phyloP scores from a whole-genome alignment of 495 filamentous ascomycete species.

The Cladorrhinum samala region DNA sequence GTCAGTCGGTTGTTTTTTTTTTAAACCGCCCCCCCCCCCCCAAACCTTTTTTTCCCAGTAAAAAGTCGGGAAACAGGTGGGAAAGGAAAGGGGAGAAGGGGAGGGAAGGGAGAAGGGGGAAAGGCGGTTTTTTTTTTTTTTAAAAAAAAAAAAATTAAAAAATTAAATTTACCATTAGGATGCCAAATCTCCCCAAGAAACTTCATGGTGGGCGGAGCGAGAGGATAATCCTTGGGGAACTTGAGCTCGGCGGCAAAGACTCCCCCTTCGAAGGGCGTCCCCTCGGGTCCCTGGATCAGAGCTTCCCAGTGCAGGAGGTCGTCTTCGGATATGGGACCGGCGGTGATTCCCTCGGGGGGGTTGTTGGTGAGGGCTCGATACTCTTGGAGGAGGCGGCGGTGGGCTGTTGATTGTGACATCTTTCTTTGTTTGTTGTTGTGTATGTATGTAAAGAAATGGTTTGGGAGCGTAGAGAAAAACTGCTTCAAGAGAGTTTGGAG shows the following conservation, averaged over 20 bases:
- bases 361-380: conserved; percentile 72
- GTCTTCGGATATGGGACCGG: conserved; percentile 88
- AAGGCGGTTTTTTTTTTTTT: too few relatives aligned
- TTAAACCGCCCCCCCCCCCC: too few relatives aligned
- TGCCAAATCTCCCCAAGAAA: conserved; percentile 92
- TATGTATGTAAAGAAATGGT: background rate
- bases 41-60: too few relatives aligned
- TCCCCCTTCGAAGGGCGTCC: conserved; percentile 91
- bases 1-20: too few relatives aligned
- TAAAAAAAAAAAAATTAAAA: too few relatives aligned
- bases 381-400: conserved; percentile 94
- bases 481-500: too few relatives aligned
- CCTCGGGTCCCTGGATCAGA: conserved; percentile 89
- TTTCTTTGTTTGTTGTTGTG: background rate
- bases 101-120: conserved; percentile 9
- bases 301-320: conserved; percentile 97
- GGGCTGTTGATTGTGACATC: conserved; percentile 65
- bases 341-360: conserved; percentile 89
- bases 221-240: conserved; percentile 94
- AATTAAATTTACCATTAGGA: conserved; percentile 69
- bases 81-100: background rate
- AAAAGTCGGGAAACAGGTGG: background rate
- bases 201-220: conserved; percentile 89
- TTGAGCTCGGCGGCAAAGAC: conserved; percentile 89
- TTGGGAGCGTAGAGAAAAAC: background rate